Conservation (phyloP, 2,329 filamentous ascomycete species). For the Chalara sp. region DNA sequence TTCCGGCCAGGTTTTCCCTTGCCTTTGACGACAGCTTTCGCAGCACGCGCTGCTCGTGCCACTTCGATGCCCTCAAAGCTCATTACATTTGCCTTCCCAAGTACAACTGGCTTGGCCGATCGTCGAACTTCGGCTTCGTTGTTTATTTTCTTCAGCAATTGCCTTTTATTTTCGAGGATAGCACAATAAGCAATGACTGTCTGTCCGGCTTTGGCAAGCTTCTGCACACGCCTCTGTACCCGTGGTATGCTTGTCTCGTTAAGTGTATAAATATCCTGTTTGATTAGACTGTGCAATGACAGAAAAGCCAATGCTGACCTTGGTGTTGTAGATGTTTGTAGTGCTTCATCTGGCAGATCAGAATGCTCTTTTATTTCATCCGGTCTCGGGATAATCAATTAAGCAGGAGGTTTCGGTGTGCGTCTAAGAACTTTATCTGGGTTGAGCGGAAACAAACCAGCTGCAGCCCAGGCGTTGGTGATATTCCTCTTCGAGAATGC, state of each 20-base stretch:
- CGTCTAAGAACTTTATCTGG: conserved; percentile 23
- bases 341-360: conserved; percentile 5
- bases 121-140: background rate
- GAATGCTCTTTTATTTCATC: background rate
- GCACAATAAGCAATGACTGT: background rate
- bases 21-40: too few species aligned
- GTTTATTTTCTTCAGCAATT: background rate
- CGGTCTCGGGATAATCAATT: too few species aligned
- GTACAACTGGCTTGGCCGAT: conserved; percentile 1
- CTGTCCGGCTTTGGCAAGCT: too few species aligned
- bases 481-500: conserved; percentile 20
- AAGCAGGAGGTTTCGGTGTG: conserved; percentile 17
- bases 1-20: conserved; percentile 11
- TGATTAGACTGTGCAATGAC: conserved; percentile 18
- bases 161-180: background rate
- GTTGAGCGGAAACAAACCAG: conserved; percentile 17
- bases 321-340: conserved; percentile 23
- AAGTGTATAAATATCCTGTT: conserved; percentile 12
- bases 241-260: background rate
- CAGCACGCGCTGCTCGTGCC: too few species aligned
- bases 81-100: conserved; percentile 6
- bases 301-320: too few species aligned
- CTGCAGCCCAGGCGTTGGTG: conserved; percentile 16
- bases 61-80: conserved; percentile 18
- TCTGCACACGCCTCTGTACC: background rate